Percentiles rank a stretch among this genome's conserved stretches.
Conservation (phyloP, 2,329 filamentous ascomycete species). For the Amphichorda felina region DNA sequence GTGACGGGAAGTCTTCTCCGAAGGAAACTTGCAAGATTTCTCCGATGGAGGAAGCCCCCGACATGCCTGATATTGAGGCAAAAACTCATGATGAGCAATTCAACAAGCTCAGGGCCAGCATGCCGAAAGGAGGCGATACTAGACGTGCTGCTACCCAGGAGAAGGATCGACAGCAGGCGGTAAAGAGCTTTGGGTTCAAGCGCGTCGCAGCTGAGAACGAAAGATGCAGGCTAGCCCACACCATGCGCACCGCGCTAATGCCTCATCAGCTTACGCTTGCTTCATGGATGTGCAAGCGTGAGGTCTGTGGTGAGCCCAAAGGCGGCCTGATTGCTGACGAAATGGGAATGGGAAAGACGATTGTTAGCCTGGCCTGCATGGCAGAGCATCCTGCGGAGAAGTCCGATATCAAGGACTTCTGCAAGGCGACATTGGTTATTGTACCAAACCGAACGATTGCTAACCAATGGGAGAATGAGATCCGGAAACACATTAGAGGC, state of each 20-base stretch:
- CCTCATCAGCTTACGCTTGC: slow-evolving; percentile 37
- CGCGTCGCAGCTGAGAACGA: background rate
- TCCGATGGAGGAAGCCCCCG: too few relatives aligned
- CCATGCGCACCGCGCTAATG: slow-evolving; percentile 2
- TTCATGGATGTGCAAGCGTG: slow-evolving; percentile 41
- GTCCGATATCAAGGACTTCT: slow-evolving; percentile 22
- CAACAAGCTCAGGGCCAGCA: background rate
- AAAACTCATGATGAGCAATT: background rate
- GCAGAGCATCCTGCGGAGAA: slow-evolving; percentile 37
- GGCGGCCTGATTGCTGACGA: slow-evolving; percentile 50
- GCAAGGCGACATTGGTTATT: slow-evolving; percentile 20
- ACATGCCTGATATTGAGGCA: too few relatives aligned
- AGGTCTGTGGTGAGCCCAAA: slow-evolving; percentile 31
- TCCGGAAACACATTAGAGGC: slow-evolving; percentile 10
- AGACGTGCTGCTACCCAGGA: background rate
- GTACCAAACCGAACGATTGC: slow-evolving; percentile 12
- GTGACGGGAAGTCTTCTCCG: too few relatives aligned
- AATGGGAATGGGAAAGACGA: slow-evolving; percentile 57
- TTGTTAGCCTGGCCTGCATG: slow-evolving; percentile 67
- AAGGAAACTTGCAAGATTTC: too few relatives aligned
- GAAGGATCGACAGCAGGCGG: background rate
- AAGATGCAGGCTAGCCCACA: background rate
- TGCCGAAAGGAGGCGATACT: background rate
- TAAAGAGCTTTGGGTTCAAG: slow-evolving; percentile 2
- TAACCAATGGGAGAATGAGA: slow-evolving; percentile 16